Base-by-base conservation (phyloP, 106 monocot genomes). In the Phalaenopsis equestris region DNA sequence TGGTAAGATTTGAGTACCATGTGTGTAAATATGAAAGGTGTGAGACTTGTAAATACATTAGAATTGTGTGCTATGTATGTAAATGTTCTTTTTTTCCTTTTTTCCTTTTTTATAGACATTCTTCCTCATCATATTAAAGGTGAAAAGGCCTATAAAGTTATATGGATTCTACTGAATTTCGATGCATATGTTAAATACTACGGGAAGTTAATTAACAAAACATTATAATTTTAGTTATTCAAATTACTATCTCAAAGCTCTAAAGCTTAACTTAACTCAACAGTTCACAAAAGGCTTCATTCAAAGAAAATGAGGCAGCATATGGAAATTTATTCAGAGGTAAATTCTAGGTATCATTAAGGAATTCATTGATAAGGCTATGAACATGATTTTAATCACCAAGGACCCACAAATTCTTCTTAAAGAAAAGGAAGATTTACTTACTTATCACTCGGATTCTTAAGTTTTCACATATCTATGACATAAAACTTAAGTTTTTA, bases 121-220 rank as follows among this genome's bases (percentile, higher is more conserved):
- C 30, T 84, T 72, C 76, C 85, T 46, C 61, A 52, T 52, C 93
- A 91, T 81, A 82, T 91, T 30, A 84, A 89, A 79, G 90, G 87
- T 56, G 78, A 61, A 80, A 87, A 81, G 79, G 76, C 77, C 8
- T 89, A 87, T 58, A 87, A 81, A 79, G 85, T 83, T 56, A 77
- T 88, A 41, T 91, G 91, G 89, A 84, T 80, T 65, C 82, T 93
- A 80, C 73, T 93, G 76, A 93, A 91, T 73, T 93, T 93, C 78
- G 43, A 83, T 76, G 78, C 83, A 15, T 87, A 89, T 76, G 87
- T 93, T 65, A 93, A 89, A 58, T 89, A 90, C 75, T 84, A 93
- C 78, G 81, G 90, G 55, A 90, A 93, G 88, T 90, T 93, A 77
- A 64, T 64, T 43, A 75, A 41, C 30, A 72, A 41, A 14, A 15